Evolutionary conservation across 495 filamentous ascomycete genomes (phyloP).

Genomic region (Cladorrhinum samala): DNA sequence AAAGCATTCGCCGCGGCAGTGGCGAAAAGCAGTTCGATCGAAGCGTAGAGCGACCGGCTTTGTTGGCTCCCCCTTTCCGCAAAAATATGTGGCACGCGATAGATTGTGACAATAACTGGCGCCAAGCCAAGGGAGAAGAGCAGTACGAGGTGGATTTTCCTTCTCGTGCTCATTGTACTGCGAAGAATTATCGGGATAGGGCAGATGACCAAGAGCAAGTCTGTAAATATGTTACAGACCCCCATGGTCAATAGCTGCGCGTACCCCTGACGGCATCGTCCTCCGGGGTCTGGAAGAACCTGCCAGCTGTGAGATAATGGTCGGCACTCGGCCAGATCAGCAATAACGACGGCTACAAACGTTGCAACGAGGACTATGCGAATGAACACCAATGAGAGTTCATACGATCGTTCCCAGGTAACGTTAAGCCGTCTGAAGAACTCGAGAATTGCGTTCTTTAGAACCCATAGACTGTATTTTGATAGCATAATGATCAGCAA

Average conservation of each 20-base stretch:
- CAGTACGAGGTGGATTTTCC: slow-evolving; percentile 58
- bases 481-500: not conserved
- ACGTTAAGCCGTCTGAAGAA: slow-evolving; percentile 76
- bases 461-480: slow-evolving; percentile 72
- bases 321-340: slow-evolving; percentile 77
- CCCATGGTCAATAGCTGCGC: slow-evolving; percentile 85
- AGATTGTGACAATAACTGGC: slow-evolving; percentile 68
- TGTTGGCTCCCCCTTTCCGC: slow-evolving; percentile 57
- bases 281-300: slow-evolving; percentile 80
- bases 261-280: slow-evolving; percentile 75
- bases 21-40: slow-evolving; percentile 70
- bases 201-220: slow-evolving; percentile 78
- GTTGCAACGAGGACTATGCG: slow-evolving; percentile 68
- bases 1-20: slow-evolving; percentile 71
- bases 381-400: slow-evolving; percentile 59
- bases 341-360: slow-evolving; percentile 71
- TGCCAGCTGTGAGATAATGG: slow-evolving; percentile 88
- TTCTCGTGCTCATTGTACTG: slow-evolving; percentile 60
- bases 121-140: slow-evolving; percentile 78
- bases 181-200: slow-evolving; percentile 80
- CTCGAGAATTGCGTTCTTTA: slow-evolving; percentile 85
- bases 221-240: slow-evolving; percentile 76
- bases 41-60: slow-evolving; percentile 69
- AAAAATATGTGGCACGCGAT: slow-evolving; percentile 69
- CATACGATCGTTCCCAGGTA: slow-evolving; percentile 66